phyloP scores from a whole-genome alignment of 1,284 basidiomycete genomes.

The Inonotus hispidus region DNA sequence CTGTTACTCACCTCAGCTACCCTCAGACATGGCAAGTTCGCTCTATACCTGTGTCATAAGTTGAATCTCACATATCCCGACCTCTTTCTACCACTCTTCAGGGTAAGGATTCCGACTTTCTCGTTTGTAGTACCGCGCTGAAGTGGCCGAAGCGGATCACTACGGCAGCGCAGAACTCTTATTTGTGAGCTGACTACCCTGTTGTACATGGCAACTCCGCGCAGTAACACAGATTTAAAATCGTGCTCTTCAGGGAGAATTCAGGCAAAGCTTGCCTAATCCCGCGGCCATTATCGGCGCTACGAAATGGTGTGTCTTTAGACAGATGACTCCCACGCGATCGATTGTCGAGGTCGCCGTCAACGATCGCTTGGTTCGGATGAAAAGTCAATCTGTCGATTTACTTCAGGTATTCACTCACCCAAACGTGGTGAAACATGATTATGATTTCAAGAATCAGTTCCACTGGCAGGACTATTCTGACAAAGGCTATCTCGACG shows the following conservation, averaged over 20 bases:
- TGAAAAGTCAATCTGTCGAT: constrained; percentile 49
- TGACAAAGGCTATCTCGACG: constrained; percentile 60
- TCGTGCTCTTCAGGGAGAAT: constrained; percentile 51
- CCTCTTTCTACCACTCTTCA: neutral
- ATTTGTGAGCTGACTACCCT: constrained; percentile 45
- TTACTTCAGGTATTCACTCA: constrained; percentile 55
- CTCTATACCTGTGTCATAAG: constrained; percentile 3
- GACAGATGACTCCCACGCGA: constrained; percentile 45
- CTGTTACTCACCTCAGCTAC: neutral
- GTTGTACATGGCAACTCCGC: constrained; percentile 18
- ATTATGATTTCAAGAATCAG: constrained; percentile 32
- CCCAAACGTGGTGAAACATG: neutral
- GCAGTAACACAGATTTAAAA: neutral
- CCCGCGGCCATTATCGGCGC: constrained; percentile 53
- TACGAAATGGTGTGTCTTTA: constrained; percentile 82
- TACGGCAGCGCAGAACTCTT: constrained; percentile 76
- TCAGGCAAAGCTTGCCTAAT: constrained; percentile 41
- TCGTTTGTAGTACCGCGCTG: neutral
- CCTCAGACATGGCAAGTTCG: constrained; percentile 35
- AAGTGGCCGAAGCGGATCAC: constrained; percentile 58
- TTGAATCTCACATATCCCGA: neutral
- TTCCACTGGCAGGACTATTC: constrained; percentile 81
- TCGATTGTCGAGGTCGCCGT: constrained; percentile 58
- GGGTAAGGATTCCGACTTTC: constrained; percentile 1
- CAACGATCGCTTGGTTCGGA: constrained; percentile 58